A percentile compares a stretch with the other conserved stretches of the same genome.
Conservation (phyloP, 2,329 filamentous ascomycete genomes). For the Lomentospora prolificans region DNA sequence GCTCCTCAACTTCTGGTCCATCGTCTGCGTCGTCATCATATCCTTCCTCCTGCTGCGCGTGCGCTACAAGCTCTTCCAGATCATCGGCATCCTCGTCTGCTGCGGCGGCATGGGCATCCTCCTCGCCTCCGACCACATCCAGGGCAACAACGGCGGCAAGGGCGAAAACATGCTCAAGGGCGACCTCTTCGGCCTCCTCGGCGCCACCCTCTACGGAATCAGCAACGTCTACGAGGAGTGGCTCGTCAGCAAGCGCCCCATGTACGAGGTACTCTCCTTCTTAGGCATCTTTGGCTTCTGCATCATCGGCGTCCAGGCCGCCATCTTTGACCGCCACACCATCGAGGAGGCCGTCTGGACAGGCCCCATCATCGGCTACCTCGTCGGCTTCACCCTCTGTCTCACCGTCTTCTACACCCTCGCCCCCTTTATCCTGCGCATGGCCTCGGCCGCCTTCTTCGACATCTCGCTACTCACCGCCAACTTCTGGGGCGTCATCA, state of each 20-base stretch:
- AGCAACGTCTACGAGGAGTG: constrained; percentile 92
- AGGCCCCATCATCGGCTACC: constrained; percentile 62
- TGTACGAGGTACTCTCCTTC: constrained; percentile 91
- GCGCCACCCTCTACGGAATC: constrained; percentile 84
- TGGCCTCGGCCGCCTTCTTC: constrained; percentile 88
- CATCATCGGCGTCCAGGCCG: constrained; percentile 85
- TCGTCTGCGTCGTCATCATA: constrained; percentile 79
- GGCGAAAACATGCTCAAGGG: constrained; percentile 72
- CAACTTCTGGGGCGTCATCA: constrained; percentile 95
- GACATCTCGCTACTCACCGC: constrained; percentile 89
- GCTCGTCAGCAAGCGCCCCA: constrained; percentile 73
- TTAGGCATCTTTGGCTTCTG: constrained; percentile 78
- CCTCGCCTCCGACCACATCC: constrained; percentile 79
- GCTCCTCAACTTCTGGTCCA: constrained; percentile 98
- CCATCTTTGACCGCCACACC: constrained; percentile 75
- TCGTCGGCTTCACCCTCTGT: constrained; percentile 81
- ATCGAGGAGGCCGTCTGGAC: constrained; percentile 60
- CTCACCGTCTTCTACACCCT: constrained; percentile 80
- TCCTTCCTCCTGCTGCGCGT: constrained; percentile 78
- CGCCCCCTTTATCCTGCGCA: constrained; percentile 78
- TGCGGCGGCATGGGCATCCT: constrained; percentile 85
- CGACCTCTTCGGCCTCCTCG: constrained; percentile 82
- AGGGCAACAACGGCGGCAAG: constrained; percentile 58
- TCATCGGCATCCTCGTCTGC: constrained; percentile 78
- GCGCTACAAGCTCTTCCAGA: constrained; percentile 80